Evolutionary conservation across 306 rosid genomes (phyloP), one percentile per base, ranked within the genome.

Genomic region (Fragaria vesca): DNA sequence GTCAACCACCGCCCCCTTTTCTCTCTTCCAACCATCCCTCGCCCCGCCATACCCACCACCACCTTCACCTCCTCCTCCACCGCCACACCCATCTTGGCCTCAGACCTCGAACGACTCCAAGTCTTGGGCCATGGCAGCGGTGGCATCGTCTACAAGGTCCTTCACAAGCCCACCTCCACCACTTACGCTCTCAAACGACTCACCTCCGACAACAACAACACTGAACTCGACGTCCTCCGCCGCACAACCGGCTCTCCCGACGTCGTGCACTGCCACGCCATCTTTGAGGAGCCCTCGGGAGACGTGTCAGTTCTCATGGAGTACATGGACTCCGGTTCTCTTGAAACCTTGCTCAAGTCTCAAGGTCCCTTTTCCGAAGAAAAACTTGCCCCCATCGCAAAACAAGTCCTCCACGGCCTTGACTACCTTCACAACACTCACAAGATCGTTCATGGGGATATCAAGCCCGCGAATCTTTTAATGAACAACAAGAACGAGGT

Each of bases 241-340:
- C 17, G 16, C 66, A 24, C 36, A 60, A 24, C 66, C 36, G 66
- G 3, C 5, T 60, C 36, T 60, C 36, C 98, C 0, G 60, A 85
- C 72, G 85, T 86, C 8, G 88, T 88, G 16, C 82, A 50, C 48
- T 92, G 88, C 82, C 92, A 92, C 68, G 90, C 87, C 1, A 85
- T 86, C 73, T 88, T 89, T 46, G 94, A 92, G 80, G 84, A 89
- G 4, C 98, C 98, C 38, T 78, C 93, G 6, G 96, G 96, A 1
- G 94, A 90, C 60, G 77, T 92, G 20, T 80, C 84, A 20, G 89
- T 94, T 8, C n/a, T 92, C 3, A 90, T 92, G 97, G 98, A 94
- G 80, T 86, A 86, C 28, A 85, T 94, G 94, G 90, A 94, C 26
- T 55, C 71, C 17, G 97, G 96, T 3, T 86, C 91, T 0, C 87